Conservation (phyloP, 169 alveolate species). For the Cyclospora cayetanensis region DNA sequence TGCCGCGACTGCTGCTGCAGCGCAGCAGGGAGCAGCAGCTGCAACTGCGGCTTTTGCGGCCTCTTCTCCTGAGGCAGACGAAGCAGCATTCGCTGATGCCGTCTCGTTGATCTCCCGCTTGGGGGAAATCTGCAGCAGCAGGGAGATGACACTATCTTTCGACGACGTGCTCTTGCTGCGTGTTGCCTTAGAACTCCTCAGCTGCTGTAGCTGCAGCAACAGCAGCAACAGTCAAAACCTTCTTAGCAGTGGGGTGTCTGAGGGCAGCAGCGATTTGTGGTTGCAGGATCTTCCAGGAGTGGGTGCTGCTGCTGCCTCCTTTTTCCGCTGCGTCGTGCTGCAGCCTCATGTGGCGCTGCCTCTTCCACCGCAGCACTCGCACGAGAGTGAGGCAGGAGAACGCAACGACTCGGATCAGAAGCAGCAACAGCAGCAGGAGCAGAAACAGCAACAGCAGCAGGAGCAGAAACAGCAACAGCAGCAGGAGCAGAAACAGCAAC, state of each 20-base stretch:
- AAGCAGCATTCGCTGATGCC: neutral
- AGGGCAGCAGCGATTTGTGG: neutral
- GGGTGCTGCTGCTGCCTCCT: neutral
- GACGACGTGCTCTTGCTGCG: neutral
- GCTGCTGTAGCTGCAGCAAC: constrained; percentile 16
- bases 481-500: constrained; percentile 3
- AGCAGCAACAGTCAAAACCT: neutral
- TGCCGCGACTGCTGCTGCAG: neutral
- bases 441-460: constrained; percentile 7
- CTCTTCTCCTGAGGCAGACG: neutral
- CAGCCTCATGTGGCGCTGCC: neutral
- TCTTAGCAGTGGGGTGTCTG: neutral
- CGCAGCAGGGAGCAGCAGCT: neutral
- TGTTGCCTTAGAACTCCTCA: neutral
- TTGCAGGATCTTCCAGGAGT: neutral
- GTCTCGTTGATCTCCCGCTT: neutral
- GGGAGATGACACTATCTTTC: neutral
- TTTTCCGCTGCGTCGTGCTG: constrained; percentile 2
- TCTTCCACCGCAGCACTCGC: neutral
- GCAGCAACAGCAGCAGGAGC: constrained; percentile 18
- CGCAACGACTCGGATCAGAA: no score
- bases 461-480: neutral
- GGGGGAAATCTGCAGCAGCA: neutral
- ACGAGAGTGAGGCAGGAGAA: neutral
- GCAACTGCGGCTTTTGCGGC: neutral